These are phyloP conservation scores for Ligustrum vulgare DNA, from an alignment of 257 asterid species.

Conservation along the genomic window DNA sequence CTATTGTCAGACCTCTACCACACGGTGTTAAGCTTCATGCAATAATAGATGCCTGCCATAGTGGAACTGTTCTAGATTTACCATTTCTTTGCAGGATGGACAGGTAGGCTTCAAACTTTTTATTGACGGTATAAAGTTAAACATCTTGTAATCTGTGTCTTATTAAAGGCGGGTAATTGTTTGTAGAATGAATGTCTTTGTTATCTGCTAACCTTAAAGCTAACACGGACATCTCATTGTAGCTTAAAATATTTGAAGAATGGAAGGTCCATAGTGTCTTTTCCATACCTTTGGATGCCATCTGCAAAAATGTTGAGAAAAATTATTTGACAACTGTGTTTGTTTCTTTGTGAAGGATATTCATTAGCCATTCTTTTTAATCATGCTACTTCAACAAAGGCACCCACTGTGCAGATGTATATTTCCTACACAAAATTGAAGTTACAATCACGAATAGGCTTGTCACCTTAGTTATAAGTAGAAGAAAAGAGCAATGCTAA, in stretches of 20 bases:
- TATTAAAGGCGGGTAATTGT: slow-evolving; percentile 2
- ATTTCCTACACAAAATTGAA: background rate
- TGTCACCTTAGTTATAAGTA: background rate
- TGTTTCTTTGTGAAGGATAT: background rate
- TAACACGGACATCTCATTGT: background rate
- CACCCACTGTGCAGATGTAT: background rate
- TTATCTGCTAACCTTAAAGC: background rate
- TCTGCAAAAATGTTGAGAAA: background rate
- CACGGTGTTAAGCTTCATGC: slow-evolving; percentile 94
- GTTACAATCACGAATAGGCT: background rate
- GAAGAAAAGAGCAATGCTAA: background rate
- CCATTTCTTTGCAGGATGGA: slow-evolving; percentile 87
- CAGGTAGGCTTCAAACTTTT: slow-evolving; percentile 44
- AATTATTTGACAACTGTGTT: background rate
- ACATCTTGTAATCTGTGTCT: slow-evolving; percentile 11
- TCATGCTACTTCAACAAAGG: background rate
- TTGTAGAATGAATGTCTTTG: slow-evolving; percentile 11
- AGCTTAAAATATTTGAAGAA: slow-evolving; percentile 1
- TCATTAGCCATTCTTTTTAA: background rate
- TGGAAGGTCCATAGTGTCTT: background rate
- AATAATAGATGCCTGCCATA: slow-evolving; percentile 88
- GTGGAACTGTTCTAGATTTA: slow-evolving; percentile 88
- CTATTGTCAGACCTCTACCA: slow-evolving; percentile 81
- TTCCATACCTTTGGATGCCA: background rate
- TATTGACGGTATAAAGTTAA: slow-evolving; percentile 4